These are phyloP conservation scores for Grosmannia huntii DNA, from an alignment of 2,329 filamentous ascomycete species.

Conservation along the genomic window DNA sequence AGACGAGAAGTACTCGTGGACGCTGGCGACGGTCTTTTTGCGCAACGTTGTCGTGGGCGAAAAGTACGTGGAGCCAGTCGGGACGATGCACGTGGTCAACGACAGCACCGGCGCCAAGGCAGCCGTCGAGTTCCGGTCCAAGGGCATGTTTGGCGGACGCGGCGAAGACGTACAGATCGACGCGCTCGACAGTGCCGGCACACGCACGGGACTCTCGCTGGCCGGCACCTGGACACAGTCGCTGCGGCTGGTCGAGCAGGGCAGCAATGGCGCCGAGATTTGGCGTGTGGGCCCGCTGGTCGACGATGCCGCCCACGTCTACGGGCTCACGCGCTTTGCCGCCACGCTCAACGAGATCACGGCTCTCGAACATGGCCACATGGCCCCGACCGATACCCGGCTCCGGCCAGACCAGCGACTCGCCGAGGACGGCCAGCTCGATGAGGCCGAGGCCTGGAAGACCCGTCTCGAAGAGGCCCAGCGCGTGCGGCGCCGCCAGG, in stretches of 20 bases:
- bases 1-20: constrained; percentile 83
- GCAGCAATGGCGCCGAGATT: constrained; percentile 47
- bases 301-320: constrained; percentile 64
- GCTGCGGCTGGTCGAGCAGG: constrained; percentile 49
- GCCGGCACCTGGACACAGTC: constrained; percentile 74
- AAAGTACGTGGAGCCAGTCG: constrained; percentile 93
- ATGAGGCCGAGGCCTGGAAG: constrained; percentile 75
- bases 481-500: constrained; percentile 55
- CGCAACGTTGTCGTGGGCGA: constrained; percentile 96
- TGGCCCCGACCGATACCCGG: constrained; percentile 73
- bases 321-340: constrained; percentile 80
- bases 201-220: constrained; percentile 53
- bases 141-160: constrained; percentile 93
- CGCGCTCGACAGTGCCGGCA: constrained; percentile 53
- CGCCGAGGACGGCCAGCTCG: constrained; percentile 68
- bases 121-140: constrained; percentile 80
- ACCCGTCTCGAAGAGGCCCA: constrained; percentile 76
- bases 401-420: constrained; percentile 79
- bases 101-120: constrained; percentile 76
- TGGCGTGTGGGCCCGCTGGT: constrained; percentile 74
- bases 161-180: constrained; percentile 80
- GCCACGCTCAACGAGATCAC: constrained; percentile 83
- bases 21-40: constrained; percentile 75
- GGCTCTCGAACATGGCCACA: constrained; percentile 55
- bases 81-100: constrained; percentile 73